These are phyloP conservation scores for Cylindrodendrum hubeiense DNA, from an alignment of 2,329 filamentous ascomycete genomes.

Conservation along the genomic window DNA sequence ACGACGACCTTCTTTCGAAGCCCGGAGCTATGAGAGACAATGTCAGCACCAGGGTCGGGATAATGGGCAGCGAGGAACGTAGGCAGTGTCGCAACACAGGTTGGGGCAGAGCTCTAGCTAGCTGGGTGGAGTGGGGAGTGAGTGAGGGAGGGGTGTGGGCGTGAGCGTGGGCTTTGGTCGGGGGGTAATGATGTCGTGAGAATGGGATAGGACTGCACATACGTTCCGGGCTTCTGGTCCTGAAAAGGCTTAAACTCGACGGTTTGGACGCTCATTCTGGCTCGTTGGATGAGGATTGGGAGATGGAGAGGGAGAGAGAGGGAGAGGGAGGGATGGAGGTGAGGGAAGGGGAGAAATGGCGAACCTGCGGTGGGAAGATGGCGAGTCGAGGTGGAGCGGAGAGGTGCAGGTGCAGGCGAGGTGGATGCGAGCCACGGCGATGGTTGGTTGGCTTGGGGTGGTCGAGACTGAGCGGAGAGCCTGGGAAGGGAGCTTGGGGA, in stretches of 20 bases:
- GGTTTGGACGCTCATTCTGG: conserved; percentile 77
- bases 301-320: conserved; percentile 20
- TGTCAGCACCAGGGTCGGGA: background rate
- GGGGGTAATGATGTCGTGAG: conserved; percentile 15
- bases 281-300: conserved; percentile 18
- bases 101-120: conserved; percentile 10
- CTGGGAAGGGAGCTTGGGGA: conserved; percentile 43
- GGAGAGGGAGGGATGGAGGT: background rate
- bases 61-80: background rate
- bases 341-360: conserved; percentile 16
- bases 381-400: conserved; percentile 25
- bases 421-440: conserved; percentile 4
- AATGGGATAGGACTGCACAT: conserved; percentile 62
- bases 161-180: no score
- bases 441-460: conserved; percentile 37
- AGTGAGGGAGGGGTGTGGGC: conserved; percentile 31
- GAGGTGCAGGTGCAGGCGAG: conserved; percentile 17
- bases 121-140: conserved; percentile 2
- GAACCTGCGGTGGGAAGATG: conserved; percentile 26
- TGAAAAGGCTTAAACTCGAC: conserved; percentile 87
- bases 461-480: conserved; percentile 8
- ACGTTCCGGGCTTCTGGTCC: conserved; percentile 99
- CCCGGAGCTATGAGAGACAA: conserved; percentile 76
- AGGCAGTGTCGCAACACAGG: background rate
- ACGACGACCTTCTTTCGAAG: conserved; percentile 99